A percentile compares a stretch with the other conserved stretches of the same genome.
These are phyloP conservation scores for Hypoxylon sp. DNA, from an alignment of 2,329 filamentous ascomycete species.

Conservation along the genomic window DNA sequence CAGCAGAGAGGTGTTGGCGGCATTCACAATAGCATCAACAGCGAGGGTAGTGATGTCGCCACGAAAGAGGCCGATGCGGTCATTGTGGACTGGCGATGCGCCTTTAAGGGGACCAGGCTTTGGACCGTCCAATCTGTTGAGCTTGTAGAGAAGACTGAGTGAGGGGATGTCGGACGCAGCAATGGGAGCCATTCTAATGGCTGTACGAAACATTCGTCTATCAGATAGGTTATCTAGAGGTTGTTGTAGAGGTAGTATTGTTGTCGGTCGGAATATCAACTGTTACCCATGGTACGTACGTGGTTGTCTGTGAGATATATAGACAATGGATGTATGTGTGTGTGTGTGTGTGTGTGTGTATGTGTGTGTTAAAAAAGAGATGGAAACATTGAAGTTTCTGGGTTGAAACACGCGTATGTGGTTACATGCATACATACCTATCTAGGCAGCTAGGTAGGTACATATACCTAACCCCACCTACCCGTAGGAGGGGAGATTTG, in stretches of 20 bases:
- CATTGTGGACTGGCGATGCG: conserved; percentile 68
- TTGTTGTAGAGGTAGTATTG: not conserved
- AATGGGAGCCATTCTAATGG: conserved; percentile 57
- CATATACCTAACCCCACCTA: too few species aligned
- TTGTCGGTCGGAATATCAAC: not conserved
- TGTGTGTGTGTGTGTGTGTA: too few species aligned
- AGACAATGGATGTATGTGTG: too few species aligned
- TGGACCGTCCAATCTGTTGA: conserved; percentile 61
- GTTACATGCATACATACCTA: too few species aligned
- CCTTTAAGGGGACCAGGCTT: conserved; percentile 44
- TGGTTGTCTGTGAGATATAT: too few species aligned
- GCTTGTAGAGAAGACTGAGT: conserved; percentile 75
- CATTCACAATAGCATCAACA: conserved; percentile 91
- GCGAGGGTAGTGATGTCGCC: conserved; percentile 86
- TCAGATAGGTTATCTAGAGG: not conserved
- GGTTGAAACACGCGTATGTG: too few species aligned
- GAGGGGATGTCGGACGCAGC: conserved; percentile 71
- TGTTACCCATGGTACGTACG: too few species aligned
- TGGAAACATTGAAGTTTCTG: too few species aligned
- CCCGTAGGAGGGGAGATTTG: too few species aligned
- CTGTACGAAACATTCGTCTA: conserved; percentile 40
- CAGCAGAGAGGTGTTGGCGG: conserved; percentile 82
- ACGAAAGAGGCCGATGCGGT: conserved; percentile 77
- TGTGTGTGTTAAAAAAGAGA: too few species aligned
- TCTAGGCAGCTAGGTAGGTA: too few species aligned